Evolutionary conservation across 2,329 filamentous ascomycete species (phyloP), one percentile per base, ranked within the genome.

Genomic region (Dothistroma septosporum): DNA sequence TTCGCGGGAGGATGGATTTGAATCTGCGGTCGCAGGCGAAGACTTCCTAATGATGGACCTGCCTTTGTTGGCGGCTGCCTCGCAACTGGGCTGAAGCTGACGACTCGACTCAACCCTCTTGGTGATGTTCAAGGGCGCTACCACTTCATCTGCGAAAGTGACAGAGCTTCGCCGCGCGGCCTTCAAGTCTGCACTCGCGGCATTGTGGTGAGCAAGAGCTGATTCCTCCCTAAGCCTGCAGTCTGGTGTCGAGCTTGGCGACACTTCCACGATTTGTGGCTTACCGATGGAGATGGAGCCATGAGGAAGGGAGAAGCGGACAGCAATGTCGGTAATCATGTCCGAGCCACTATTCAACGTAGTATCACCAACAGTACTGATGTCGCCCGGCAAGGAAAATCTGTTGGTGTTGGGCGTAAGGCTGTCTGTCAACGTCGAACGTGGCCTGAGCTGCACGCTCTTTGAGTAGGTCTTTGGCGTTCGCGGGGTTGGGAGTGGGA

Each of bases 271-370:
- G 41, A 74, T 70, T 50, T 74, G 73, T 31, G 71, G 71, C 57
- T 70, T 73, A 48, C 67, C 69, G 11, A 75, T 66, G 14, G 69
- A 71, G 63, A 78, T 75, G 2, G 72, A 71, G 6, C 70, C 71
- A 19, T 68, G 68, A 9, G 74, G 74, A 37, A 75, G 55, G 0
- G 73, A 74, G 61, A 76, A 75, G 47, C 72, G 73, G n/a, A 75
- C 69, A 49, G 73, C 73, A 28, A 75, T 68, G 60, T 76, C 73
- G 7, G 73, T 75, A 50, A 74, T 65, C 63, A 70, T 69, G 52
- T 74, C 70, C 5, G 71, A 70, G 11, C 65, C 71, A 48, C 65
- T 70, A 55, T 70, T 70, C 53, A 69, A 54, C 2, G 72, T 71
- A 19, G 65, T 71, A 24, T 72, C 72, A 11, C 67, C 68, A 46